These are phyloP conservation scores for Naganishia kalamii DNA, from an alignment of 768 basidiomycete species.

Conservation along the genomic window DNA sequence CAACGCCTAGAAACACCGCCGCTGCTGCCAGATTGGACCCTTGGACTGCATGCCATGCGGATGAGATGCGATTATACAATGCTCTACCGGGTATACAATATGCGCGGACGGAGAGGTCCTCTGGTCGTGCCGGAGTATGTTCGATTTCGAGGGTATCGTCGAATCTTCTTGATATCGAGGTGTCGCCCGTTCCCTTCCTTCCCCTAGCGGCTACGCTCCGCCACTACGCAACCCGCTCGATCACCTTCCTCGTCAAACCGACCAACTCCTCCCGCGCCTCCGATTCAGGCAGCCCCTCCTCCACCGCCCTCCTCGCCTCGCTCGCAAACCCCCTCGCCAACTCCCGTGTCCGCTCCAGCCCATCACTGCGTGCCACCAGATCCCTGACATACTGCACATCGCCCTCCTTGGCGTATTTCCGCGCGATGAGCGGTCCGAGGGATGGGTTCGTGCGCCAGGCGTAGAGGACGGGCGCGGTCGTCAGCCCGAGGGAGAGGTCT, in stretches of 20 bases:
- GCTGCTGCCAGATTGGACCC: too few relatives aligned
- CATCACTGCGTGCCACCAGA: constrained; percentile 63
- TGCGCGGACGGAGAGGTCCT: too few relatives aligned
- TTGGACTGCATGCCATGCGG: too few relatives aligned
- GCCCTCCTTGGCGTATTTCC: constrained; percentile 68
- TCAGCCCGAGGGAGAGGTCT: constrained; percentile 72
- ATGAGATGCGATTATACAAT: too few relatives aligned
- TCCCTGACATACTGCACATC: constrained; percentile 71
- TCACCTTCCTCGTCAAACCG: constrained; percentile 62
- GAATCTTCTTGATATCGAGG: not conserved
- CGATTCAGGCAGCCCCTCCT: constrained; percentile 63
- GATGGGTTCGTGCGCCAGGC: constrained; percentile 74
- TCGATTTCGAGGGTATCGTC: too few relatives aligned
- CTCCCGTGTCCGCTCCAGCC: constrained; percentile 67
- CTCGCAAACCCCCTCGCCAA: constrained; percentile 70
- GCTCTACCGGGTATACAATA: too few relatives aligned
- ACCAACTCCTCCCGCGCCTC: constrained; percentile 72
- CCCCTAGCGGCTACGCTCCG: not conserved
- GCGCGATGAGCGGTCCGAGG: constrained; percentile 66
- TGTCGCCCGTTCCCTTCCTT: not conserved
- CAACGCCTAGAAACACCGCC: too few relatives aligned
- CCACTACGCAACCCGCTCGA: constrained; percentile 37
- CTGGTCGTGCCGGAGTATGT: too few relatives aligned
- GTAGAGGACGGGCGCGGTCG: constrained; percentile 78
- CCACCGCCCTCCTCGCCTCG: constrained; percentile 66